phyloP scores from a whole-genome alignment of 495 filamentous ascomycete species.

The Podospora anserina region DNA sequence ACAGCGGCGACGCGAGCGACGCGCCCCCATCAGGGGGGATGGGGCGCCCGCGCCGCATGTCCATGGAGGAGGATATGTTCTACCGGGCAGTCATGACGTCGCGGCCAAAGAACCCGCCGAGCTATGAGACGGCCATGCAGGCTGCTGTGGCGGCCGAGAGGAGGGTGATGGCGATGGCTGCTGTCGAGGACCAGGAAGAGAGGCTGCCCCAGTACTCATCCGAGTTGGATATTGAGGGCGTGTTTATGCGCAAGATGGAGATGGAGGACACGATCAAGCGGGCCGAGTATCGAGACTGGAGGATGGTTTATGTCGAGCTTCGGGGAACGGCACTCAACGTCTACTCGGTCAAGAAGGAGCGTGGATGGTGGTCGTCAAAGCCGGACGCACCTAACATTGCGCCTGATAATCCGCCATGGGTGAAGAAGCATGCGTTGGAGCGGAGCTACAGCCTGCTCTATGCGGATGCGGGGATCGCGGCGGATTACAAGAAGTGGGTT shows the following conservation, averaged over 20 bases:
- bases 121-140: conserved; percentile 38
- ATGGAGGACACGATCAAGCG: conserved; percentile 54
- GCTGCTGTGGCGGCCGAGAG: conserved; percentile 33
- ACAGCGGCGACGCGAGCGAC: conserved; percentile 29
- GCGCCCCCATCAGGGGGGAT: conserved; percentile 17
- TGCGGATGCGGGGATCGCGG: conserved; percentile 63
- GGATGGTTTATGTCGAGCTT: conserved; percentile 54
- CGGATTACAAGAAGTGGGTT: conserved; percentile 58
- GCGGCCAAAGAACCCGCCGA: conserved; percentile 36
- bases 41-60: conserved; percentile 36
- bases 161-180: conserved; percentile 24
- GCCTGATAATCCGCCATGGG: conserved; percentile 43
- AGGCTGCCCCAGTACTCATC: conserved; percentile 54
- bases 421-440: conserved; percentile 45
- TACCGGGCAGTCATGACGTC: conserved; percentile 38
- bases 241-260: conserved; percentile 57
- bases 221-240: conserved; percentile 49
- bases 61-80: conserved; percentile 41
- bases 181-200: conserved; percentile 27
- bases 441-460: conserved; percentile 60
- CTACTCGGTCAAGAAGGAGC: conserved; percentile 49
- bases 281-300: conserved; percentile 53
- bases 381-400: conserved; percentile 33
- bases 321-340: conserved; percentile 59
- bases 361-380: conserved; percentile 34